Evolutionary conservation across 2,329 filamentous ascomycete species (phyloP).

Genomic region (Aspergillus fischeri): DNA sequence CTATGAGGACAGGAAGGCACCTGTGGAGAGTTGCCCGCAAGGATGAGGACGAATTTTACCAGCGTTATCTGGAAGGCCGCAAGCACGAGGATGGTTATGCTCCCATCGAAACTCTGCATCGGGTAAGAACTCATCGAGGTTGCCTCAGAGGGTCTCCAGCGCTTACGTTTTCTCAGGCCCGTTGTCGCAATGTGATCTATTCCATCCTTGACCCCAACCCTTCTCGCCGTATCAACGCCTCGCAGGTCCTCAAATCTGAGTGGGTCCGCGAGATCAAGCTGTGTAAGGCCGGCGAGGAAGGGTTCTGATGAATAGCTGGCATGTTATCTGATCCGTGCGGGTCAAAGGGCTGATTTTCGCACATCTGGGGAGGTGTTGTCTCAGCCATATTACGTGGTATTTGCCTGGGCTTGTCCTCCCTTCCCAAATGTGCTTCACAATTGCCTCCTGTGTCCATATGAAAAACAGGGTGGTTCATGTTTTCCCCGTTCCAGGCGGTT

Average conservation of each 20-base stretch:
- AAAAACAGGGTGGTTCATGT: conserved; percentile 18
- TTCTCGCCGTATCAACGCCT: conserved; percentile 84
- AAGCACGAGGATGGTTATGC: conserved; percentile 94
- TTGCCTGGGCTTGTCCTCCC: conserved; percentile 11
- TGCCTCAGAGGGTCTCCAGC: conserved; percentile 1
- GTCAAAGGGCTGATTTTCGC: conserved; percentile 4
- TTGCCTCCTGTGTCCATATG: conserved; percentile 11
- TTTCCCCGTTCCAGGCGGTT: conserved; percentile 10
- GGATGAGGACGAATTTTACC: conserved; percentile 96
- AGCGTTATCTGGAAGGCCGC: conserved; percentile 85
- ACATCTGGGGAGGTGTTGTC: conserved; percentile 7
- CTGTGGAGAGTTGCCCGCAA: conserved; percentile 96
- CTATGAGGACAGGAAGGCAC: conserved; percentile 93
- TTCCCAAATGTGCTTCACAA: conserved; percentile 8
- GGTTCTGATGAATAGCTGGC: conserved; percentile 54
- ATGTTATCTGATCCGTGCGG: conserved; percentile 5
- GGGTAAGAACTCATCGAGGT: conserved; percentile 59
- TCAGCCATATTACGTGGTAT: conserved; percentile 9
- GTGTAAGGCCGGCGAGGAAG: conserved; percentile 94
- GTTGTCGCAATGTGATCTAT: conserved; percentile 98
- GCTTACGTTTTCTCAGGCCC: conserved; percentile 58
- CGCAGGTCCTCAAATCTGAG: conserved; percentile 95
- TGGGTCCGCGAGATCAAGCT: conserved; percentile 98
- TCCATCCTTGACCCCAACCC: conserved; percentile 96
- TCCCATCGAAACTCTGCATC: conserved; percentile 90